Evolutionary conservation across 1,284 basidiomycete species (phyloP), one percentile per base, ranked within the genome.

Genomic region (Trichosporon sp.): DNA sequence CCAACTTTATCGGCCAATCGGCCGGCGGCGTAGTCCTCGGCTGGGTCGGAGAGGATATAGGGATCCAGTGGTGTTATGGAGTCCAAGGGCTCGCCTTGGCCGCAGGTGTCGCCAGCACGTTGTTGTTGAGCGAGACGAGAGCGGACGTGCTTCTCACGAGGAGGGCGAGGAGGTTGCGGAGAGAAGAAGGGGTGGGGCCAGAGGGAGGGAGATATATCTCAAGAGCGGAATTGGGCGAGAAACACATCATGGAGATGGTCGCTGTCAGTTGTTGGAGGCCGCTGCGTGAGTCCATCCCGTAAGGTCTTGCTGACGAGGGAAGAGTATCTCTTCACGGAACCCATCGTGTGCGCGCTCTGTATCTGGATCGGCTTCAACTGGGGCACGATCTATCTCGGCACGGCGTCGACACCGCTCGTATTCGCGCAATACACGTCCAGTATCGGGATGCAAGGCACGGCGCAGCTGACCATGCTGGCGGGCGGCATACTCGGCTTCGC

Each of bases 401-500:
- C n/a, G n/a, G n/a, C n/a, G n/a, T n/a, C n/a, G n/a, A n/a, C n/a
- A n/a, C n/a, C n/a, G n/a, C n/a, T n/a, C n/a, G n/a, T n/a, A n/a
- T 81, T 81, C 51, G 69, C 69, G 26, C 70, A 78, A 21, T 83
- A 83, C 70, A 82, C 81, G 7, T 81, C 80, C 72, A 75, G 71
- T 32, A 65, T 71, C 10, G 83, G 80, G 3, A 68, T 78, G 67
- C 71, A 75, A 4, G 81, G 80, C 1, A 72, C 72, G 14, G 70
- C 78, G n/a, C 74, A 80, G 65, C 38, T 77, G 76, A 80, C 74
- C 1, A 76, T 81, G 6, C 76, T 90, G 74, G 76, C 86, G 46
- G 93, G 92, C 10, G 89, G 91, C 1, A 87, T 89, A 75, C 71
- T 93, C 51, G 93, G 92, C 0, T 90, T 91, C 51, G 76, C 91